Evolutionary conservation across 768 basidiomycete species (phyloP).

Genomic region (Thelephora ganbajun): DNA sequence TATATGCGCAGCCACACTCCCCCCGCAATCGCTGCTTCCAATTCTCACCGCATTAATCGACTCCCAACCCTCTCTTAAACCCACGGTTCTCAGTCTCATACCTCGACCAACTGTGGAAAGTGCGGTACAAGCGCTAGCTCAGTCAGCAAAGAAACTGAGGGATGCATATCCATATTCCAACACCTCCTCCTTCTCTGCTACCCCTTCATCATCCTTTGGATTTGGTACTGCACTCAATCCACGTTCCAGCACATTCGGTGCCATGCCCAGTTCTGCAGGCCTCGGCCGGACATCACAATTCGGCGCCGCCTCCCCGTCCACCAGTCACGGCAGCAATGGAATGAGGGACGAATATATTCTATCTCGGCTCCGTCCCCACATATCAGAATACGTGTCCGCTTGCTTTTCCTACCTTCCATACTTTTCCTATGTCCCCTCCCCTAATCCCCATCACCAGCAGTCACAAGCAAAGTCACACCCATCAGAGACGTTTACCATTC

Average conservation of each 20-base stretch:
- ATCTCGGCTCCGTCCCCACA: constrained; percentile 60
- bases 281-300: constrained; percentile 5
- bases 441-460: constrained; percentile 15
- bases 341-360: constrained; percentile 77
- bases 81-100: constrained; percentile 59
- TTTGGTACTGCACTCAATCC: constrained; percentile 11
- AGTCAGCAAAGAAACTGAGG: constrained; percentile 57
- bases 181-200: constrained; percentile 19
- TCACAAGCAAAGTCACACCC: constrained; percentile 50
- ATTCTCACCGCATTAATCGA: constrained; percentile 56
- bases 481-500: constrained; percentile 58
- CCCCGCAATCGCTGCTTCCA: constrained; percentile 62
- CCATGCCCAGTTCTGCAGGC: constrained; percentile 2
- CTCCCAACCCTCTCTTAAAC: constrained; percentile 57
- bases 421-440: constrained; percentile 44
- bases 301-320: constrained; percentile 1
- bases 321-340: constrained; percentile 16
- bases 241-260: constrained; percentile 7
- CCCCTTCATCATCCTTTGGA: constrained; percentile 20
- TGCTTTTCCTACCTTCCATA: constrained; percentile 77
- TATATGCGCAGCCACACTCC: constrained; percentile 51
- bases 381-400: constrained; percentile 63
- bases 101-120: constrained; percentile 74
- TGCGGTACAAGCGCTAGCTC: constrained; percentile 52
- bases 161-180: constrained; percentile 80